These are phyloP conservation scores for Bolboschoenoplectus hybrid DNA, from an alignment of 202 grass and related monocot species.

Conservation along the genomic window DNA sequence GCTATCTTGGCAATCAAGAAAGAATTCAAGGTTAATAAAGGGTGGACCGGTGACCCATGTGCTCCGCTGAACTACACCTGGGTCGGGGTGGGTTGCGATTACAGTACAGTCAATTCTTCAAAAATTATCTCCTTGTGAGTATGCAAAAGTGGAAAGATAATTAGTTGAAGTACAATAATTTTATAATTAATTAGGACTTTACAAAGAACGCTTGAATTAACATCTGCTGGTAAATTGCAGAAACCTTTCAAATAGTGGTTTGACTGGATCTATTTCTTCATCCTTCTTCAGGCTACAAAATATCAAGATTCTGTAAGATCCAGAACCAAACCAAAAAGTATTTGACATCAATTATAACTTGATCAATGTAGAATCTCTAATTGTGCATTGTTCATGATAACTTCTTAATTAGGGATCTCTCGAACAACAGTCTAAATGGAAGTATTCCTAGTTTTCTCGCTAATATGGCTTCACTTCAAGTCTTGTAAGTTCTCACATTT, in stretches of 20 bases:
- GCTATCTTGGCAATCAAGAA: slow-evolving; percentile 53
- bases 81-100: slow-evolving; percentile 59
- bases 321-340: not conserved
- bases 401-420: slow-evolving; percentile 53
- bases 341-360: not conserved
- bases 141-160: not conserved
- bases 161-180: not conserved
- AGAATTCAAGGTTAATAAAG: slow-evolving; percentile 48
- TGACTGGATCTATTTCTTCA: slow-evolving; percentile 46
- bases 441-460: slow-evolving; percentile 50
- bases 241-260: slow-evolving; percentile 50
- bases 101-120: slow-evolving; percentile 29
- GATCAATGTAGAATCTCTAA: not conserved
- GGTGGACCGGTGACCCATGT: slow-evolving; percentile 67
- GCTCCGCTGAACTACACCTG: slow-evolving; percentile 45
- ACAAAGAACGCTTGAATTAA: not conserved
- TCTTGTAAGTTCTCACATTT: not conserved
- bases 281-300: slow-evolving; percentile 54
- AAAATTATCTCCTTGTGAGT: slow-evolving; percentile 60
- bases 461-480: slow-evolving; percentile 29
- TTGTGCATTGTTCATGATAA: not conserved
- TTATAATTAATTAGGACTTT: not conserved
- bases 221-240: slow-evolving; percentile 27
- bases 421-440: slow-evolving; percentile 56
- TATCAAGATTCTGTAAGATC: slow-evolving; percentile 47